Evolutionary conservation across 1,284 basidiomycete species (phyloP), one percentile per base, ranked within the genome.

Genomic region (Ganoderma sp.): DNA sequence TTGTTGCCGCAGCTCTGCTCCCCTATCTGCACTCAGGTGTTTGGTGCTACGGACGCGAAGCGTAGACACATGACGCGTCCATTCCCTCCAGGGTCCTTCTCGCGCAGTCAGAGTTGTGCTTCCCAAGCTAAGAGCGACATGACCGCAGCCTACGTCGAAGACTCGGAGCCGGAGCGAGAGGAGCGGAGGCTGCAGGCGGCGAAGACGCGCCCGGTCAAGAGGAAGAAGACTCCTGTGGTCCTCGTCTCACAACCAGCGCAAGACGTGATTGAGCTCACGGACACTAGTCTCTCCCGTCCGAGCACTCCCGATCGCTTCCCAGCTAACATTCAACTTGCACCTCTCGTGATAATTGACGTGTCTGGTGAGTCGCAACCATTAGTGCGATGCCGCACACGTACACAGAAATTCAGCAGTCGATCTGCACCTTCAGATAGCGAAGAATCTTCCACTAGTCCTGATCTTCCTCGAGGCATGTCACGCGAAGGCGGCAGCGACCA

Each of bases 121-220:
- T 72, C 69, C 0, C 71, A 70, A 37, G 45, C 39, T 2, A 64
- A 28, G 12, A 67, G 60, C 61, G 61, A 73, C n/a, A 74, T 75
- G 2, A 65, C 67, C 19, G 63, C 59, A 22, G 86, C 87, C 64
- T 70, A 86, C 41, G 82, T 90, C 2, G 86, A 87, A 43, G 90
- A 92, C 78, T 91, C 90, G 0, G 90, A 91, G 76, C 89, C 89
- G 28, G 90, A 91, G 75, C 81, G 89, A 67, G 84, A 86, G 70
- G 78, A 82, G 63, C 72, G 78, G n/a, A 81, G 85, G 58, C 76
- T 70, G 43, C 74, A 75, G 63, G 62, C 69, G 63, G 74, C 73
- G 57, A 63, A 71, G 58, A 62, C 71, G 54, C 66, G 64, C 39
- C 61, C 63, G 22, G 41, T 60, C 7, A 4, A 43, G 41, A 60